Evolutionary conservation across 495 filamentous ascomycete genomes (phyloP).

Genomic region (Annulohypoxylon nitens): DNA sequence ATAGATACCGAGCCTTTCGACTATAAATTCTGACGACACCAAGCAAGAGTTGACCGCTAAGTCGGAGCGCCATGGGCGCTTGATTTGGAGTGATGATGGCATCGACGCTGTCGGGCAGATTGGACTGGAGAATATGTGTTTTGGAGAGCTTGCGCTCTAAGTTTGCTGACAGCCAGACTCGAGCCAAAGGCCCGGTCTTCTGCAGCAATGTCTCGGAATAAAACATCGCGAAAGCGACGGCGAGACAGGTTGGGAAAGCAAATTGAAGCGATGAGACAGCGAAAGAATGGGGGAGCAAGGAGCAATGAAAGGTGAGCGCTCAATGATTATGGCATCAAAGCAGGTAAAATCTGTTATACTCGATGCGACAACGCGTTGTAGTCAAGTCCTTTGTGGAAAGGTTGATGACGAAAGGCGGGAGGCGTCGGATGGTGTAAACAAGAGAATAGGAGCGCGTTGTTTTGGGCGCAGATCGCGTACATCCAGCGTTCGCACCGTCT

Average conservation of each 20-base stretch:
- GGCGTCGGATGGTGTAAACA: slow-evolving; percentile 52
- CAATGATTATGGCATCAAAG: slow-evolving; percentile 47
- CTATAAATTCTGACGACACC: slow-evolving; percentile 98
- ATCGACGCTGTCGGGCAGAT: slow-evolving; percentile 91
- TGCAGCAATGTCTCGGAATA: slow-evolving; percentile 96
- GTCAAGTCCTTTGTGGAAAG: slow-evolving; percentile 25
- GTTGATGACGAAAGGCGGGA: slow-evolving; percentile 42
- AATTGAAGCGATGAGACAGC: slow-evolving; percentile 12
- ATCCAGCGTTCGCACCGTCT: slow-evolving; percentile 35
- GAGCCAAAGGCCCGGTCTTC: slow-evolving; percentile 95
- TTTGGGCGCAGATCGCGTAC: slow-evolving; percentile 50
- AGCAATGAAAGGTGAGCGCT: slow-evolving; percentile 35
- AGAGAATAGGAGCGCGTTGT: slow-evolving; percentile 56
- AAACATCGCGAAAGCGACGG: slow-evolving; percentile 80
- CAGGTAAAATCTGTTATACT: slow-evolving; percentile 40
- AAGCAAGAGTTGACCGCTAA: slow-evolving; percentile 92
- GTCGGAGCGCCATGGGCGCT: slow-evolving; percentile 92
- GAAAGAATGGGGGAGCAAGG: not conserved
- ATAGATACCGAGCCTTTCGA: slow-evolving; percentile 92
- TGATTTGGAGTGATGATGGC: slow-evolving; percentile 94
- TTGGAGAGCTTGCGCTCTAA: slow-evolving; percentile 97
- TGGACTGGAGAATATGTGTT: slow-evolving; percentile 90
- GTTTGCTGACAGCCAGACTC: slow-evolving; percentile 98
- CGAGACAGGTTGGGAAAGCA: slow-evolving; percentile 54
- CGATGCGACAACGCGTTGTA: slow-evolving; percentile 47